A percentile compares a stretch with the other conserved stretches of the same genome.
phyloP scores from a whole-genome alignment of 1,284 basidiomycete species.

The Ustilago shanxiensis region DNA sequence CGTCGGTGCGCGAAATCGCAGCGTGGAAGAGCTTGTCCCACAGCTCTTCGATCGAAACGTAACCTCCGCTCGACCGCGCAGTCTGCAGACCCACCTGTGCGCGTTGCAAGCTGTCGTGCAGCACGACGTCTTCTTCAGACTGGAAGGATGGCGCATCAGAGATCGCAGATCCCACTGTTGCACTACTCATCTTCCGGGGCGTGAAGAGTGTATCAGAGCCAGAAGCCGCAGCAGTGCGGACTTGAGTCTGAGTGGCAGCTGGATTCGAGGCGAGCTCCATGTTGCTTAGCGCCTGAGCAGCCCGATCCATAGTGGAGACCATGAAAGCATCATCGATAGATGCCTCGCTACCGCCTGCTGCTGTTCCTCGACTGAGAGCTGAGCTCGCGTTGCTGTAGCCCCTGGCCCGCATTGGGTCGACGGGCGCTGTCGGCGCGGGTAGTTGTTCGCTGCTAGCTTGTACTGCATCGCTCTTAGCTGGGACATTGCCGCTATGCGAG shows the following conservation, averaged over 20 bases:
- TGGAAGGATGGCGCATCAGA: constrained; percentile 40
- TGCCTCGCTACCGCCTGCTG: constrained; percentile 1
- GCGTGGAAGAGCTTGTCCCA: constrained; percentile 66
- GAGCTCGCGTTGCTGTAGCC: constrained; percentile 43
- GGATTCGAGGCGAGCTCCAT: neutral
- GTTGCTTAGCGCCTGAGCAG: neutral
- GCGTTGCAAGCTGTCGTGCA: constrained; percentile 50
- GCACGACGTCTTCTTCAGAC: constrained; percentile 45
- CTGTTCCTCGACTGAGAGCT: constrained; percentile 7
- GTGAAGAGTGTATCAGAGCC: constrained; percentile 7
- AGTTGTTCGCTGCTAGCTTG: neutral
- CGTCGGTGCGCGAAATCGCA: constrained; percentile 60
- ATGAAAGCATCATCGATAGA: constrained; percentile 10
- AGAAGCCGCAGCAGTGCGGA: constrained; percentile 2
- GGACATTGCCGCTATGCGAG: constrained; percentile 10
- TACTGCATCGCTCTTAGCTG: constrained; percentile 6
- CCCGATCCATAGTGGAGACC: constrained; percentile 6
- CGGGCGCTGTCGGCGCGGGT: constrained; percentile 8
- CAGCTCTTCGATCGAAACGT: constrained; percentile 63
- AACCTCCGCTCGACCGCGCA: constrained; percentile 58
- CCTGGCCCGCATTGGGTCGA: constrained; percentile 11
- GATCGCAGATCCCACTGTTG: constrained; percentile 39
- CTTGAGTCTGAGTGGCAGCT: neutral
- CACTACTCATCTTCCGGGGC: constrained; percentile 57
- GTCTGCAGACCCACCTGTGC: constrained; percentile 58